Evolutionary conservation across 768 basidiomycete species (phyloP).

Genomic region (Russula earlei): DNA sequence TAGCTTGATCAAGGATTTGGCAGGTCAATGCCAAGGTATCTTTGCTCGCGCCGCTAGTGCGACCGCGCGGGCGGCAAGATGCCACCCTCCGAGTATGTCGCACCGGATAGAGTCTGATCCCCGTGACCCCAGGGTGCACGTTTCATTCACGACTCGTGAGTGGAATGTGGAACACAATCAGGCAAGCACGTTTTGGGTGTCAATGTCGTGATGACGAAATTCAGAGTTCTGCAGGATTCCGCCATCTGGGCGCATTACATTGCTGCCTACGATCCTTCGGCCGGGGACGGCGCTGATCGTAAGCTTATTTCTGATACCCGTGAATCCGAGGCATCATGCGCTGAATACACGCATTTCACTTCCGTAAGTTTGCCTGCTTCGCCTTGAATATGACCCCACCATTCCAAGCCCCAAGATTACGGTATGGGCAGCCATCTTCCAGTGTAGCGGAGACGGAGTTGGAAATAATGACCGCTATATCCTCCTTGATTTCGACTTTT

Average conservation of each 20-base stretch:
- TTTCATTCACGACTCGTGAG: constrained; percentile 18
- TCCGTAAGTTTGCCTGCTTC: constrained; percentile 46
- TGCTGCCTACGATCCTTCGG: constrained; percentile 4
- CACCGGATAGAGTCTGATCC: neutral
- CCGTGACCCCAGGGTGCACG: constrained; percentile 6
- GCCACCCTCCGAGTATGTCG: constrained; percentile 21
- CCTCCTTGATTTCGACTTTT: constrained; percentile 63
- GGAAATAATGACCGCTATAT: constrained; percentile 35
- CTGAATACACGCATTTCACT: constrained; percentile 11
- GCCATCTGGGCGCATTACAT: constrained; percentile 13
- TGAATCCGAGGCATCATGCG: constrained; percentile 11
- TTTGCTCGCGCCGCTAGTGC: constrained; percentile 57
- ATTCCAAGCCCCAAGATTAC: constrained; percentile 30
- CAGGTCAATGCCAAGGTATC: constrained; percentile 47
- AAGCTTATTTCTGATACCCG: constrained; percentile 28
- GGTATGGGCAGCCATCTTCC: constrained; percentile 41
- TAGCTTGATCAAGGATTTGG: constrained; percentile 52
- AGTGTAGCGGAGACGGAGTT: constrained; percentile 37
- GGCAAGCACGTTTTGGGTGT: constrained; percentile 16
- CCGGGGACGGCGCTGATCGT: constrained; percentile 35
- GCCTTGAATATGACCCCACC: constrained; percentile 40
- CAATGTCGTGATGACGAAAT: constrained; percentile 13
- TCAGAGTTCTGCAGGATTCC: constrained; percentile 7
- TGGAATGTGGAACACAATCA: constrained; percentile 15
- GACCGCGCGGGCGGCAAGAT: constrained; percentile 46